Percentiles rank a stretch among this genome's conserved stretches.
phyloP scores from a whole-genome alignment of 1,284 basidiomycete species.

The Tylopilus sp. region DNA sequence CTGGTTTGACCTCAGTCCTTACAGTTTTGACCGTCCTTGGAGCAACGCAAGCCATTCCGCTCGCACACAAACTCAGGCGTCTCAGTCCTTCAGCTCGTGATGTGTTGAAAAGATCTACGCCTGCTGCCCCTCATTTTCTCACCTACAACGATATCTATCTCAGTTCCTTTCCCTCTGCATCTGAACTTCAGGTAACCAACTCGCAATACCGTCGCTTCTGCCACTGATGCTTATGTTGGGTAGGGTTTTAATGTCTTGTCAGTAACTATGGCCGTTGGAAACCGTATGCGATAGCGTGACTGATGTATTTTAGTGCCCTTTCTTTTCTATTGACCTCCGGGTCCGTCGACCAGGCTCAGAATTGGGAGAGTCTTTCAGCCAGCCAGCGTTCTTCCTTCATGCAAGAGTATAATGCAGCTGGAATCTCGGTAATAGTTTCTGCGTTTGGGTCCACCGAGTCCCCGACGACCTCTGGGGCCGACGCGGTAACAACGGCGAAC shows the following conservation, averaged over 20 bases:
- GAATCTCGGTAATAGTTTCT: constrained; percentile 68
- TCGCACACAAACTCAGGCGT: constrained; percentile 27
- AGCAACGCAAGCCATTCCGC: constrained; percentile 24
- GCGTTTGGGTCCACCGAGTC: constrained; percentile 59
- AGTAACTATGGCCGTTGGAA: constrained; percentile 3
- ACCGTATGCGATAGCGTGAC: background rate
- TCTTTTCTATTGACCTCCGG: constrained; percentile 63
- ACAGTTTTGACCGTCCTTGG: constrained; percentile 24
- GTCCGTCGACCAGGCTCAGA: constrained; percentile 61
- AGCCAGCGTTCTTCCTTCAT: constrained; percentile 56
- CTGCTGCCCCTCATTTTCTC: constrained; percentile 62
- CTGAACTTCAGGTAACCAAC: constrained; percentile 51
- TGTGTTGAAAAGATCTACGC: constrained; percentile 53
- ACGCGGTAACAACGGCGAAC: constrained; percentile 55
- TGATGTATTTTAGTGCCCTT: constrained; percentile 48
- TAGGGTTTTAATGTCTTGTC: constrained; percentile 58
- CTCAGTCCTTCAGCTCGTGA: constrained; percentile 47
- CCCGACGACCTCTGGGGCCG: constrained; percentile 57
- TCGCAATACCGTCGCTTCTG: background rate
- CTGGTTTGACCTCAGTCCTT: constrained; percentile 10
- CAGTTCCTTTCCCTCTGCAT: constrained; percentile 52
- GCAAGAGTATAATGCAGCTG: constrained; percentile 63
- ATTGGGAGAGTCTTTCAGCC: constrained; percentile 55
- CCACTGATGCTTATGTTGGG: constrained; percentile 4
- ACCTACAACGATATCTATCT: constrained; percentile 60